Conservation (phyloP, 2,329 filamentous ascomycete species). For the Scytalidium lignicola region DNA sequence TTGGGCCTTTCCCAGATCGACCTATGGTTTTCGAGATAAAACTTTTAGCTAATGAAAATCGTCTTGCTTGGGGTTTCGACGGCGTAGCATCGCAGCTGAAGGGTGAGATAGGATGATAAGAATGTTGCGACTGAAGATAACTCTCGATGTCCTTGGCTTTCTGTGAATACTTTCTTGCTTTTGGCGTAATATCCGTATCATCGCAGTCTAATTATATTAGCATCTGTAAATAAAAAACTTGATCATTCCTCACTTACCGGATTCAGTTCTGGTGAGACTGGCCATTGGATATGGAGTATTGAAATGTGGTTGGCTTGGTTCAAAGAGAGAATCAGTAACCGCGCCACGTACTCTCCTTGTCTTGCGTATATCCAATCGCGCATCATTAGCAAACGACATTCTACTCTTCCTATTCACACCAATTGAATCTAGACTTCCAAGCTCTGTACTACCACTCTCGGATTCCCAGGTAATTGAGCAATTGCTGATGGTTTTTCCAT, state of each 20-base stretch:
- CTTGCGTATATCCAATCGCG: slow-evolving; percentile 9
- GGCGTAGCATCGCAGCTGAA: neutral
- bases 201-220: slow-evolving; percentile 1
- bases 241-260: neutral
- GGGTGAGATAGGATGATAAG: neutral
- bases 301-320: neutral
- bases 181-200: slow-evolving; percentile 23
- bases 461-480: slow-evolving; percentile 16
- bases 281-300: neutral
- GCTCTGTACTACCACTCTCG: neutral
- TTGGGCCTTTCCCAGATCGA: neutral
- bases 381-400: neutral
- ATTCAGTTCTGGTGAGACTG: neutral
- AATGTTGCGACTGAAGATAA: neutral
- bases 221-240: neutral
- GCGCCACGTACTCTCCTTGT: slow-evolving; percentile 4
- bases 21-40: neutral
- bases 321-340: neutral
- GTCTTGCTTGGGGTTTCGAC: neutral
- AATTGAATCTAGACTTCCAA: neutral
- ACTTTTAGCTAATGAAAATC: neutral
- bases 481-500: slow-evolving; percentile 25
- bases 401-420: neutral
- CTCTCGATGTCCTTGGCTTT: neutral
- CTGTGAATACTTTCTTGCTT: slow-evolving; percentile 9